These are phyloP conservation scores for Discostella stelligera DNA, from an alignment of 352 stramenopile genomes.

Conservation along the genomic window DNA sequence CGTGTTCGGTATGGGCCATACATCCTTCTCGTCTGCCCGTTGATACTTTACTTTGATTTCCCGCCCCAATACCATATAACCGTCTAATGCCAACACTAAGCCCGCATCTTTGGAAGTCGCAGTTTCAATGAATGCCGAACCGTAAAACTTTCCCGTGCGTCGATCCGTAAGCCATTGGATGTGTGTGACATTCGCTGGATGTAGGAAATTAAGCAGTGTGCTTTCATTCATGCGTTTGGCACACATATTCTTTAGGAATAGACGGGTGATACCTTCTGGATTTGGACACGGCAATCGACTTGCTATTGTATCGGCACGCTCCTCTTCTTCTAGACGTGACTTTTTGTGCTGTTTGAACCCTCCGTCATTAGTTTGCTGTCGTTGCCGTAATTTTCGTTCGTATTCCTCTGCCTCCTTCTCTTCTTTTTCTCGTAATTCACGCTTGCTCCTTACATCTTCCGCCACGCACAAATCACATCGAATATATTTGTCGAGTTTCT, in stretches of 20 bases:
- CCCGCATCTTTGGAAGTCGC: constrained; percentile 73
- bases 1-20: constrained; percentile 70
- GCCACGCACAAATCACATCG: constrained; percentile 81
- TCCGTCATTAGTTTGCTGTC: not conserved
- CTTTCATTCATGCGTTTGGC: constrained; percentile 66
- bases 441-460: constrained; percentile 71
- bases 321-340: constrained; percentile 27
- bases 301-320: constrained; percentile 26
- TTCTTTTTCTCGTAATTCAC: constrained; percentile 62
- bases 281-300: constrained; percentile 58
- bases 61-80: constrained; percentile 55
- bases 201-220: constrained; percentile 55
- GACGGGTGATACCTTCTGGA: constrained; percentile 64
- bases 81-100: constrained; percentile 61
- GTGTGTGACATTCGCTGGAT: constrained; percentile 66
- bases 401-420: constrained; percentile 70
- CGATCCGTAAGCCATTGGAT: constrained; percentile 74
- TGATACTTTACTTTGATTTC: constrained; percentile 70
- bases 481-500: constrained; percentile 62
- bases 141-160: constrained; percentile 66
- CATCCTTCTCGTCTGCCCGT: constrained; percentile 67
- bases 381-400: constrained; percentile 57
- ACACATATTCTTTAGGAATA: constrained; percentile 81
- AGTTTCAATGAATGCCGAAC: constrained; percentile 79
- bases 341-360: constrained; percentile 34